Percentiles rank a stretch among this genome's conserved stretches.
These are phyloP conservation scores for Rhizopogon vulgaris DNA, from an alignment of 768 basidiomycete genomes.

Conservation along the genomic window DNA sequence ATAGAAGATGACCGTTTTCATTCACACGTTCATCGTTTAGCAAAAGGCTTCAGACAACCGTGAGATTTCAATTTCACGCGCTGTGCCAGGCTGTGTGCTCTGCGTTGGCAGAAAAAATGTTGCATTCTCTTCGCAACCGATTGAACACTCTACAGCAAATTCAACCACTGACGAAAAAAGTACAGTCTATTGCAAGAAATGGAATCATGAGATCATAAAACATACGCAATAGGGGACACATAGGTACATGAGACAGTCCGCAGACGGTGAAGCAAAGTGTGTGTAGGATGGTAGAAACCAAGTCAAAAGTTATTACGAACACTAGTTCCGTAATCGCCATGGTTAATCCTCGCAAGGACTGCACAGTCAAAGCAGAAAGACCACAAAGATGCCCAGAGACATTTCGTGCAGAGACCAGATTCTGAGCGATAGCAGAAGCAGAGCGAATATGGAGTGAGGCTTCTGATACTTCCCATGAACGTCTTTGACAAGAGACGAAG, in stretches of 20 bases:
- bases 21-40: conserved; percentile 5
- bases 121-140: background rate
- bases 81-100: background rate
- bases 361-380: conserved; percentile 2
- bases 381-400: conserved; percentile 1
- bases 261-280: conserved; percentile 4
- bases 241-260: conserved; percentile 24
- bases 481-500: conserved; percentile 1
- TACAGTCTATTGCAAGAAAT: background rate
- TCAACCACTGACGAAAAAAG: background rate
- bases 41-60: background rate
- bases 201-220: conserved; percentile 3
- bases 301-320: background rate
- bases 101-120: background rate
- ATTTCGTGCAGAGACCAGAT: background rate
- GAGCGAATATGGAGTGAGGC: background rate
- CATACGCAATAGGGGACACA: conserved; percentile 13
- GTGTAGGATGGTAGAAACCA: background rate
- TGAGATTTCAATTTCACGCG: background rate
- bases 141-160: background rate
- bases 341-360: background rate
- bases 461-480: conserved; percentile 1
- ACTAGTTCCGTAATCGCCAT: background rate
- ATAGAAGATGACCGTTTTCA: too few species aligned
- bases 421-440: background rate